Conservation (phyloP, 2,329 filamentous ascomycete species). For the Sporothrix mexicana region DNA sequence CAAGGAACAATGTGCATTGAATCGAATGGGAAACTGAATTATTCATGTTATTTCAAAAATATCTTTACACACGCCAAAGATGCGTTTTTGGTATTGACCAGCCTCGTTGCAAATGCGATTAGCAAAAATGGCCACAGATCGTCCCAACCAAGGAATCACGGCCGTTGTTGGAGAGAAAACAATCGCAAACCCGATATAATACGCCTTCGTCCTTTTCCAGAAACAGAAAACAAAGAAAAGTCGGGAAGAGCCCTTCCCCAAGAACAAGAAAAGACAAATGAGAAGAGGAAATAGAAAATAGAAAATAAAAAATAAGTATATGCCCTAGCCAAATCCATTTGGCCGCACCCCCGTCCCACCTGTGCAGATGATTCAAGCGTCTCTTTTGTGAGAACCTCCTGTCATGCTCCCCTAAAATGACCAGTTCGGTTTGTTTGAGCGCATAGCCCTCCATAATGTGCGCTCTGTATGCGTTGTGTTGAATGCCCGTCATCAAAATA, state of each 20-base stretch:
- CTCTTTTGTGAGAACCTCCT: not conserved
- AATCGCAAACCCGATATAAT: conserved; percentile 14
- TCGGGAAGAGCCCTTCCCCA: too few species aligned
- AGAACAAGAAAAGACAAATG: conserved; percentile 23
- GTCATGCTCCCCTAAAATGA: not conserved
- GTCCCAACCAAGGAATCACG: conserved; percentile 1
- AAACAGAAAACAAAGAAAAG: not conserved
- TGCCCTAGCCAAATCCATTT: not conserved
- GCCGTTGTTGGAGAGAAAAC: not conserved
- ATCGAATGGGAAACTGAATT: not conserved
- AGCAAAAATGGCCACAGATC: not conserved
- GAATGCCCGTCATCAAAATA: conserved; percentile 13
- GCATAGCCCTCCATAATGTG: not conserved
- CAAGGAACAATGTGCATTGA: too few species aligned
- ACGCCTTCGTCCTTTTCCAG: not conserved
- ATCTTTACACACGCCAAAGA: conserved; percentile 12
- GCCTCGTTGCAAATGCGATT: conserved; percentile 3
- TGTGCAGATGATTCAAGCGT: not conserved
- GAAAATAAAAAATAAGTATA: not conserved
- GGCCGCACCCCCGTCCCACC: not conserved
- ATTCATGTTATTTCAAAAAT: not conserved
- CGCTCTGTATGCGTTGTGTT: conserved; percentile 1
- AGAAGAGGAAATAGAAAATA: not conserved
- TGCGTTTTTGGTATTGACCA: conserved; percentile 4
- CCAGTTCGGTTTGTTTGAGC: not conserved